Base-by-base conservation (phyloP, 768 basidiomycete genomes). In the Steccherinum ochraceum region DNA sequence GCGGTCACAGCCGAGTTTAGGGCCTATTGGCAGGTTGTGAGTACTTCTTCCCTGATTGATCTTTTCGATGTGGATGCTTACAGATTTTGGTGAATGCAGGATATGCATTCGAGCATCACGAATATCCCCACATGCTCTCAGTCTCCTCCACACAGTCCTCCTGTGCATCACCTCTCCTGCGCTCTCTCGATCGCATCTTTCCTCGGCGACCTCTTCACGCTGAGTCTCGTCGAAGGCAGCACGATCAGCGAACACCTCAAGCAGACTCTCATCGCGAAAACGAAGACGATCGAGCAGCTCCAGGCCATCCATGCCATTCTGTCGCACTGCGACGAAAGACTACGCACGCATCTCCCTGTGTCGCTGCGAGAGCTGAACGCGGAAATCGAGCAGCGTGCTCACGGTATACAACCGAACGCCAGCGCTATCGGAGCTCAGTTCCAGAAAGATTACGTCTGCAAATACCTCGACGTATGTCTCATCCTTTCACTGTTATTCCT, bases 231-330 rank as follows among this genome's bases (percentile, higher is more conserved):
- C 3, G 45, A 30, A 46, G 27, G 24, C 18, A 7, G 7, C 41
- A 43, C 18, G 10, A 19, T 43, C 7, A 5, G 7, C 5, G 7
- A 10, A 10, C 10, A 19, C 21, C 18, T 43, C 7, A 43, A 11
- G 16, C 12, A 30, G 35, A n/a, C n/a, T n/a, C 49, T 56, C 2
- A 49, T 52, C 35, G 16, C 16, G 12, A 24, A 50, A 11, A 51
- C 49, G 52, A 5, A 12, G 5, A 35, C 50, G 5, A 53, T 59
- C 16, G 58, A 59, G 50, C 51, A 59, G 24, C 44, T 59, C 5
- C 49, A 54, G 19, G 58, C 52, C 1, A 48, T 49, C 3, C 49
- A 52, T 4, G 42, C 47, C 24, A 52, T 59, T 16, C 5, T 57
- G 3, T 46, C 46, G 10, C 54, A 52, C 25, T 35, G 51, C 1